Evolutionary conservation across 768 basidiomycete species (phyloP).

Genomic region (Termitomyces sp.): DNA sequence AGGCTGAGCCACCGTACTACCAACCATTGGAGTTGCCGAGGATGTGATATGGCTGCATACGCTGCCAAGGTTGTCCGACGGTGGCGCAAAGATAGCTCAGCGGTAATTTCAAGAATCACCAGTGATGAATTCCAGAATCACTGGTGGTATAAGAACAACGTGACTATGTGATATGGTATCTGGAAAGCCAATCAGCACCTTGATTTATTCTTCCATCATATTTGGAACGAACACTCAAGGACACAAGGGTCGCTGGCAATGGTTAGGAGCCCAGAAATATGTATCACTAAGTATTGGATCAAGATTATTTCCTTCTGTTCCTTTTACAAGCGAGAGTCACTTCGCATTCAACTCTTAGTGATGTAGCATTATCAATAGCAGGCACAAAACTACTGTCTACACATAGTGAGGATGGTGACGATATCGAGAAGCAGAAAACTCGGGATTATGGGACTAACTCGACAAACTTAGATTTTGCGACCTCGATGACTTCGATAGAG

Average conservation of each 20-base stretch:
- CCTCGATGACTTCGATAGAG: constrained; percentile 7
- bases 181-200: background rate
- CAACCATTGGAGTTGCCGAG: background rate
- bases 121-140: background rate
- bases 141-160: background rate
- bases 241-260: too few species aligned
- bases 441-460: constrained; percentile 3
- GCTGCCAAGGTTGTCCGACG: background rate
- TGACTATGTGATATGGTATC: background rate
- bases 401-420: background rate
- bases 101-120: background rate
- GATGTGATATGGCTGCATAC: background rate
- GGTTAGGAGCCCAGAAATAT: too few species aligned
- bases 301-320: constrained; percentile 10
- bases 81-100: background rate
- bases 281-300: background rate
- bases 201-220: too few species aligned
- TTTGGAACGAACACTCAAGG: too few species aligned
- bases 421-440: background rate
- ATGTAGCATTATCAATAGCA: constrained; percentile 1
- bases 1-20: background rate
- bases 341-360: constrained; percentile 13
- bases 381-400: background rate
- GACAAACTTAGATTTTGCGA: constrained; percentile 15
- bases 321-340: constrained; percentile 12